Evolutionary conservation across 2,329 filamentous ascomycete genomes (phyloP), one percentile per base, ranked within the genome.

Genomic region (Monosporascus sp.): DNA sequence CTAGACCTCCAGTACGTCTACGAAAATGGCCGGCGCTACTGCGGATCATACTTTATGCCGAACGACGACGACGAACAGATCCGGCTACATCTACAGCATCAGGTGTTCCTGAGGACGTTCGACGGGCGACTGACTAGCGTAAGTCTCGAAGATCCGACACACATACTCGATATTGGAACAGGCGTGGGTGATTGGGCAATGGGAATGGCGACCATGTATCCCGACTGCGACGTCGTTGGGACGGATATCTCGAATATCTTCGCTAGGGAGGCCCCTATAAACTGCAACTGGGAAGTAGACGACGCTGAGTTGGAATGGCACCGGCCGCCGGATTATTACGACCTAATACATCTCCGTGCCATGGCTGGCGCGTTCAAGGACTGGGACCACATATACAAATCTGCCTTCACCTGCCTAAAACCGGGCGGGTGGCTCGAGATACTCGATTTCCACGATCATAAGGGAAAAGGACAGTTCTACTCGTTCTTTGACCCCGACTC

Each of bases 1-100:
- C 66, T 70, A 53, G 76, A 79, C 56, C 72, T 86, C 34, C 77
- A 83, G 62, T 79, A 80, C 57, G 72, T 81, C 51, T 71, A 79
- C 55, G 82, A 86, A 56, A 79, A 87, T 67, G 81, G 77, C 44
- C 80, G 84, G 22, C 76, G 85, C 58, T 85, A 83, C 63, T 84
- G 84, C 61, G 73, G 79, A 36, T 74, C 75, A 36, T 87, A 86
- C 62, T 83, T 75, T 65, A 84, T 86, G 76, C 84, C 84, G 15
- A 86, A 85, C 65, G 84, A 87, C 60, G 80, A 85, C 46, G 69
- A 76, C 46, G 84, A 88, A 62, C 82, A 86, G 65, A 81, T 82
- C 46, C 80, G 84, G 42, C 67, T 85, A 49, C 78, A 80, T 53
- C 73, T 88, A 50, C 72, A 82, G 39, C 83, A 88, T 58, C 82